Evolutionary conservation across 495 filamentous ascomycete species (phyloP).

Genomic region (Penicillium pulvis): DNA sequence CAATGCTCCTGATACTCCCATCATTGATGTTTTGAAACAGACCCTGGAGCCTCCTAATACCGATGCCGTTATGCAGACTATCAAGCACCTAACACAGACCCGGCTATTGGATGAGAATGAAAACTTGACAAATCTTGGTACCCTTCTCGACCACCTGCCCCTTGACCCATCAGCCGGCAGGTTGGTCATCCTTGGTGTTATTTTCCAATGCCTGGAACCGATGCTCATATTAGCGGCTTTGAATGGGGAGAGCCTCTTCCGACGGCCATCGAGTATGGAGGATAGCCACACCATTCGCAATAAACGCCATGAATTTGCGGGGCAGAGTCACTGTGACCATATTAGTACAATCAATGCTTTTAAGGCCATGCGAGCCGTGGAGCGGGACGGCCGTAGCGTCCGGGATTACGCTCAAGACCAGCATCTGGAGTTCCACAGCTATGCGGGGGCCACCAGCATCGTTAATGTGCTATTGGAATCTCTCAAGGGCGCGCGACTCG

Average conservation of each 20-base stretch:
- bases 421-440: conserved; percentile 14
- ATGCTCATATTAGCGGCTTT: conserved; percentile 56
- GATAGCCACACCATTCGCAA: conserved; percentile 29
- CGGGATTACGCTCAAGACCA: neutral
- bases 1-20: conserved; percentile 13
- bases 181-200: conserved; percentile 59
- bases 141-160: conserved; percentile 47
- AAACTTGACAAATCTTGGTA: conserved; percentile 54
- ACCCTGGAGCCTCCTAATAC: conserved; percentile 55
- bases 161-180: conserved; percentile 56
- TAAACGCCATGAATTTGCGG: conserved; percentile 40
- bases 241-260: conserved; percentile 45
- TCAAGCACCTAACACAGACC: conserved; percentile 47
- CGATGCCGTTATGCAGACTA: conserved; percentile 43
- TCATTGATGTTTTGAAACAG: conserved; percentile 50
- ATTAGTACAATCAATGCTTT: conserved; percentile 55
- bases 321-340: conserved; percentile 52
- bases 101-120: conserved; percentile 53
- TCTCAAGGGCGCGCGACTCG: neutral
- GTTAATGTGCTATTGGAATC: conserved; percentile 9
- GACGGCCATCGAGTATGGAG: conserved; percentile 29
- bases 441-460: conserved; percentile 1
- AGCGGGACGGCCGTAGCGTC: conserved; percentile 17
- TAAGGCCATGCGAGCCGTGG: conserved; percentile 40
- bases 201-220: conserved; percentile 63